Evolutionary conservation across 2,329 filamentous ascomycete species (phyloP).

Genomic region (Aspergillus vadensis): DNA sequence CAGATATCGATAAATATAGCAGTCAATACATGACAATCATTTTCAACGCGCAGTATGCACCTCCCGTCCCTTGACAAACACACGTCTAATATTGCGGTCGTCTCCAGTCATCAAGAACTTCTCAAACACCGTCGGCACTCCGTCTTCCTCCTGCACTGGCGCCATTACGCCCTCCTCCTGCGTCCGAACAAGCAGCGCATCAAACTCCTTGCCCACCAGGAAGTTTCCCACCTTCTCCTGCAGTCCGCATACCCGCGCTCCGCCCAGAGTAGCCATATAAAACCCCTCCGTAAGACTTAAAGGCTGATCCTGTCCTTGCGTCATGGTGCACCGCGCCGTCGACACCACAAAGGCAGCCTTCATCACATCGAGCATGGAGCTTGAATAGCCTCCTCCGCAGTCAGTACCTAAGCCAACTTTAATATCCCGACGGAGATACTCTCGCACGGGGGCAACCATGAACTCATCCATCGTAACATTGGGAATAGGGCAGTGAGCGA

Average conservation of each 20-base stretch:
- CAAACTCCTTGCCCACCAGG: slow-evolving; percentile 62
- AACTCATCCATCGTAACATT: slow-evolving; percentile 64
- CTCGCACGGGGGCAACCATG: slow-evolving; percentile 60
- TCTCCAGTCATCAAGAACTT: slow-evolving; percentile 69
- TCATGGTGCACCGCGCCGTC: slow-evolving; percentile 38
- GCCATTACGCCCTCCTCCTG: slow-evolving; percentile 52
- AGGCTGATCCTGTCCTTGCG: slow-evolving; percentile 45
- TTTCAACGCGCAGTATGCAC: slow-evolving; percentile 21
- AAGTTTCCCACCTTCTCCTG: slow-evolving; percentile 60
- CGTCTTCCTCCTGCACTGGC: slow-evolving; percentile 55
- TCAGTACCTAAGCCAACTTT: slow-evolving; percentile 70
- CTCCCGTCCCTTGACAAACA: slow-evolving; percentile 55
- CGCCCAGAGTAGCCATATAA: slow-evolving; percentile 63
- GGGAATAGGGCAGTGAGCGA: slow-evolving; percentile 66
- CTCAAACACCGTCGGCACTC: slow-evolving; percentile 53
- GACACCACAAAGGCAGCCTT: slow-evolving; percentile 57
- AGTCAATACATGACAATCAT: too few species aligned
- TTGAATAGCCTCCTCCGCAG: slow-evolving; percentile 64
- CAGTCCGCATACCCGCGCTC: slow-evolving; percentile 60
- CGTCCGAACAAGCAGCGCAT: slow-evolving; percentile 57
- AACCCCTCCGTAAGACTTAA: slow-evolving; percentile 58
- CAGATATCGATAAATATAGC: neutral
- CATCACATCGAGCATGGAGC: slow-evolving; percentile 53
- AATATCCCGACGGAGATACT: slow-evolving; percentile 59
- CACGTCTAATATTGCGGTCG: slow-evolving; percentile 61